These are phyloP conservation scores for Leishmania tarentolae DNA, from an alignment of 208 protist species.

Conservation along the genomic window DNA sequence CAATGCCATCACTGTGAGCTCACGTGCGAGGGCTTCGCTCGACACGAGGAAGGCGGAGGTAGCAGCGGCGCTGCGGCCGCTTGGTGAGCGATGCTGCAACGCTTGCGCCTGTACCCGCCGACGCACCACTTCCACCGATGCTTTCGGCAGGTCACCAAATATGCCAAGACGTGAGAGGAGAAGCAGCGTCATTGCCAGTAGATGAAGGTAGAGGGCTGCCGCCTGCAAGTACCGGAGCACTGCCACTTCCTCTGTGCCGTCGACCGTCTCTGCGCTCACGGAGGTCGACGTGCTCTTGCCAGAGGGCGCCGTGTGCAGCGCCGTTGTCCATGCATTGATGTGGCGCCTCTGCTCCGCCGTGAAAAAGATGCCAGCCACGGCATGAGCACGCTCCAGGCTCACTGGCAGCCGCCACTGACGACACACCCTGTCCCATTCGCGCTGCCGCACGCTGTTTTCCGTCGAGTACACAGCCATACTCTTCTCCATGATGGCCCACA, in stretches of 20 bases:
- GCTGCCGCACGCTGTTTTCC: constrained; percentile 22
- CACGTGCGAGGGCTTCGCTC: constrained; percentile 8
- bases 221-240: constrained; percentile 66
- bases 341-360: constrained; percentile 20
- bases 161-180: constrained; percentile 46
- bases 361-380: constrained; percentile 42
- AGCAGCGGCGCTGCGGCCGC: background rate
- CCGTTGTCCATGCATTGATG: constrained; percentile 20
- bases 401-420: constrained; percentile 49
- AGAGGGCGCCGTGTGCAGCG: constrained; percentile 1
- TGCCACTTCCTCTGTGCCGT: constrained; percentile 36
- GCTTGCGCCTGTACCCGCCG: constrained; percentile 16
- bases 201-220: constrained; percentile 61
- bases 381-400: constrained; percentile 33
- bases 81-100: constrained; percentile 5
- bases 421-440: constrained; percentile 30
- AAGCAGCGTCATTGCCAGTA: constrained; percentile 45
- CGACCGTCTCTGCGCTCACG: background rate
- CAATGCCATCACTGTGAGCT: constrained; percentile 14
- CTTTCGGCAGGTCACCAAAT: constrained; percentile 31
- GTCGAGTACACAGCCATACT: constrained; percentile 24
- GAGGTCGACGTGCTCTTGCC: background rate
- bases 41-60: background rate
- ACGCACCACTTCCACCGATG: constrained; percentile 11
- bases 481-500: constrained; percentile 30